Base-by-base conservation (phyloP, 2,329 filamentous ascomycete genomes). In the Fulvia fulva region DNA sequence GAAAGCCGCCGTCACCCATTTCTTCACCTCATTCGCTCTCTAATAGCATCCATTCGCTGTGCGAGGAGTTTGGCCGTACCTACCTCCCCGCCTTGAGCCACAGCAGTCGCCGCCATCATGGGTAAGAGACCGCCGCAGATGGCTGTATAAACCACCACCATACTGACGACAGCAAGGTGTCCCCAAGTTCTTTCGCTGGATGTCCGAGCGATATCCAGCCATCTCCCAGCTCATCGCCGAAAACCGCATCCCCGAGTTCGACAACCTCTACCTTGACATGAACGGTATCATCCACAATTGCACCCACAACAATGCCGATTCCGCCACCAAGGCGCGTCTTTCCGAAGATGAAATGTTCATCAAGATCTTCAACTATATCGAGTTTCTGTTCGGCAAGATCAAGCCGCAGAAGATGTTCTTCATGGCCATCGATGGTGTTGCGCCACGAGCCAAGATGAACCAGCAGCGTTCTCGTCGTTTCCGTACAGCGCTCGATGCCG, bases 211-310 rank as follows among this genome's bases (percentile, higher is more conserved):
- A 69, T 99, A 99, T 84, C 94, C 94, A 56, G 87, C 94, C 62
- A 99, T 99, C 75, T 99, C 94, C 53, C 93, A 97, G 81, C 82
- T 99, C 70, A 99, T 99, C 73, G 91, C 93, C 55, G 94, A 99
- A 80, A 99, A 97, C 76, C 89, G 94, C 69, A 99, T 99, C 76
- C 94, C 94, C 64, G 95, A 99, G 77, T 99, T 99, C 77, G 94
- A 99, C 77, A 94, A 90, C 76, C 86, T 99, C 62, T 99, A 99
- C 77, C 81, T 95, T 68, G 90, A 95, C 71, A 99, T 99, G 94
- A 99, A 99, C 77, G 94, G 94, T 66, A 99, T 99, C 74, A 99
- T 99, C 70, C 93, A 99, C 77, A 99, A 99, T 76, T 99, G 94
- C 76, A 99, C 94, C 57, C 94, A 99, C 78, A 96, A 94, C 71